A percentile compares a stretch with the other conserved stretches of the same genome.
phyloP scores from a whole-genome alignment of 2,329 filamentous ascomycete species.

The Annulohypoxylon truncatum region DNA sequence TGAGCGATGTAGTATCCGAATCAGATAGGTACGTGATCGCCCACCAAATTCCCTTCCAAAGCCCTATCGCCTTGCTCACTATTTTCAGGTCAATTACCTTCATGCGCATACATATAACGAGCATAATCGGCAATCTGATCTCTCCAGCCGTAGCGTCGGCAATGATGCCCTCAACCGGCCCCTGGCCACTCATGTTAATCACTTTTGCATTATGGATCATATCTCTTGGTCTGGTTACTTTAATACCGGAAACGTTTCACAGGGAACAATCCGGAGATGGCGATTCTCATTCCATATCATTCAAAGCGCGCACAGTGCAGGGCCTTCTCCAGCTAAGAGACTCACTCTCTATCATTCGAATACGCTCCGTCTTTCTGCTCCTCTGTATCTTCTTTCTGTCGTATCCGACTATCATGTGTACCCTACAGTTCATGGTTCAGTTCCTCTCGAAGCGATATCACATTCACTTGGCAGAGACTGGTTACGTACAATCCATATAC shows the following conservation, averaged over 20 bases:
- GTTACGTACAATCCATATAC: slow-evolving; percentile 49
- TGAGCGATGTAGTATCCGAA: slow-evolving; percentile 53
- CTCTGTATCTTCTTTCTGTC: slow-evolving; percentile 40
- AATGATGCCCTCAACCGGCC: slow-evolving; percentile 51
- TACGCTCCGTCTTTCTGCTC: slow-evolving; percentile 41
- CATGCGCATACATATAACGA: slow-evolving; percentile 48
- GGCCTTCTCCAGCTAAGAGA: slow-evolving; percentile 38
- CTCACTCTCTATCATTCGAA: slow-evolving; percentile 39
- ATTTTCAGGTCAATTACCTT: slow-evolving; percentile 52
- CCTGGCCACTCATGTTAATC: slow-evolving; percentile 50
- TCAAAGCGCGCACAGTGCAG: slow-evolving; percentile 20
- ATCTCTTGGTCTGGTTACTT: slow-evolving; percentile 36
- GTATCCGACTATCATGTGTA: slow-evolving; percentile 39
- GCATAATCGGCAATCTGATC: slow-evolving; percentile 51
- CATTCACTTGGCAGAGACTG: slow-evolving; percentile 48
- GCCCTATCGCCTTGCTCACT: neutral
- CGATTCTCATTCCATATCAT: neutral
- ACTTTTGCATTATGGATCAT: slow-evolving; percentile 36
- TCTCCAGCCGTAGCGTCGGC: slow-evolving; percentile 52
- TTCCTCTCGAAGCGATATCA: slow-evolving; percentile 50
- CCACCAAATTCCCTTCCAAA: neutral
- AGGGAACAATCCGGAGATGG: neutral
- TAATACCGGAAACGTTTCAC: slow-evolving; percentile 48
- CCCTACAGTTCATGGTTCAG: slow-evolving; percentile 47
- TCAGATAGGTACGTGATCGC: slow-evolving; percentile 49